Base-by-base conservation (phyloP, 2,329 filamentous ascomycete genomes). In the Talaromyces pinophilus region DNA sequence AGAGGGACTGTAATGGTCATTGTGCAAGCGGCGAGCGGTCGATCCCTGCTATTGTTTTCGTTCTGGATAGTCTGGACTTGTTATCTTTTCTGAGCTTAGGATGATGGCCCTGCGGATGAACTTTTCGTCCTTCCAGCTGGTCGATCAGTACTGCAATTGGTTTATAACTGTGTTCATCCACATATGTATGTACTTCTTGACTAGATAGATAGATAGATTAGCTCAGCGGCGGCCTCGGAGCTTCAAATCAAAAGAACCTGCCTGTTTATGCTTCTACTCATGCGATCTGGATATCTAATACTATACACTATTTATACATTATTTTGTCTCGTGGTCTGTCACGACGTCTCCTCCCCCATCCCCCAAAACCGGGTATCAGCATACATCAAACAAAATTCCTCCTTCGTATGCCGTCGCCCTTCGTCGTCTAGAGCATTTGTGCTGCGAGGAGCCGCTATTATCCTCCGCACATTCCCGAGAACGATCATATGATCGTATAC, bases 351-450 rank as follows among this genome's bases (percentile, higher is more conserved):
- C 54, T 71, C 69, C 0, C 79, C 79, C 74, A 80, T 79, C 64
- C 75, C 75, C 79, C 79, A 81, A 64, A 81, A 81, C 22, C 74
- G 71, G 19, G 79, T 80, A 68, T 81, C 77, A 10, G 77, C 79
- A 72, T 81, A 81, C 4, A 79, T 76, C 69, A 81, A 69, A 68
- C 79, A 80, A 40, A 81, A 65, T n/a, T 35, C 38, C 22, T 62
- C 46, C 65, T 19, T 44, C 50, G 28, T 61, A 35, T 64, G 68
- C 69, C 19, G 60, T 50, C 5, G 65, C 64, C 15, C 67, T 59
- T 40, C 67, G 55, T 40, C 61, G 15, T 38, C 35, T 30, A 22
- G 17, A 33, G 30, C 30, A 57, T 15, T 59, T 57, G 33, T 33
- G 42, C 38, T 19, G 40, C 59, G 8, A 59, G 48, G 11, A 1